These are phyloP conservation scores for Trichoderma endophyticum DNA, from an alignment of 2,329 filamentous ascomycete species.

Conservation along the genomic window DNA sequence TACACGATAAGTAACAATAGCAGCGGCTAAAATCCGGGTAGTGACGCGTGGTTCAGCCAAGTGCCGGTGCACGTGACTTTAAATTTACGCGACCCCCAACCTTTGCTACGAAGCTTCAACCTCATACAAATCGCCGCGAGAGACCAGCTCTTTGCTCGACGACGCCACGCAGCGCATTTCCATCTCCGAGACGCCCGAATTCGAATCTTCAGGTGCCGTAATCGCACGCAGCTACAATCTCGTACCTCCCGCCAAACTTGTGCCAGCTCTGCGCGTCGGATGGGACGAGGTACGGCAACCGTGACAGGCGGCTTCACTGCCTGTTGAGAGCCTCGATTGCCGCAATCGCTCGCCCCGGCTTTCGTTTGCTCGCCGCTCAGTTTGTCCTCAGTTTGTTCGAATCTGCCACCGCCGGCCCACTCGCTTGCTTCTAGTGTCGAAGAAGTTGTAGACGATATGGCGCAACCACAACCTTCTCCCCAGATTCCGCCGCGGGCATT, in stretches of 20 bases:
- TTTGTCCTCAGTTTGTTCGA: neutral
- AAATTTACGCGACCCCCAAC: conserved; percentile 39
- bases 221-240: neutral
- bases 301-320: conserved; percentile 53
- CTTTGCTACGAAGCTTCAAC: conserved; percentile 31
- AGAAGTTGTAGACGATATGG: conserved; percentile 42
- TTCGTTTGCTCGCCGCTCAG: conserved; percentile 15
- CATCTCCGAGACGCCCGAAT: conserved; percentile 4
- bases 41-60: conserved; percentile 13
- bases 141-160: conserved; percentile 22
- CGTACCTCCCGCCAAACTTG: neutral
- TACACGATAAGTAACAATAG: neutral
- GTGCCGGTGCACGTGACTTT: conserved; percentile 40
- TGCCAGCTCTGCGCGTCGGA: conserved; percentile 36
- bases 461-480: conserved; percentile 58
- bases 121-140: conserved; percentile 26
- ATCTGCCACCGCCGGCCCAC: neutral
- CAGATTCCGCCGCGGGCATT: conserved; percentile 52
- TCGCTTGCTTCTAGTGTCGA: neutral
- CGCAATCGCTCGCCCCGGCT: neutral
- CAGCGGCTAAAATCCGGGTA: conserved; percentile 17
- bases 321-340: conserved; percentile 37
- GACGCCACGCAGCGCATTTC: conserved; percentile 20
- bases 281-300: conserved; percentile 44
- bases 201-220: neutral